Conservation (phyloP, 805 yeast species). For the Kazachstania bromeliacearum region DNA sequence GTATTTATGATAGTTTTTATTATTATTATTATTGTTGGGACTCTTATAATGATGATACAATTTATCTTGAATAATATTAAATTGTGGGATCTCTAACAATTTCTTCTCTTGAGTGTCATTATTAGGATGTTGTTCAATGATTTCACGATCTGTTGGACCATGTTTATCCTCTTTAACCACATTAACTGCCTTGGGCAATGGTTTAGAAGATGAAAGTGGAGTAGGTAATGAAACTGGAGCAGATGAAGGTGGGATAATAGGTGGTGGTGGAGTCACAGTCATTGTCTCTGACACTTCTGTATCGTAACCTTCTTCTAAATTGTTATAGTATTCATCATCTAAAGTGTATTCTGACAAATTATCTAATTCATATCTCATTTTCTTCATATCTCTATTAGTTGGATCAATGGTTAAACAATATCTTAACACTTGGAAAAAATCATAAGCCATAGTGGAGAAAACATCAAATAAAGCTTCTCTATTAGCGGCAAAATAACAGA, state of each 20-base stretch:
- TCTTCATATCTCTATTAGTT: constrained; percentile 57
- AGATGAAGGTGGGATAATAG: constrained; percentile 24
- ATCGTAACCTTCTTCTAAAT: constrained; percentile 31
- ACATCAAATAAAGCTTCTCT: constrained; percentile 88
- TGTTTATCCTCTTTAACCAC: constrained; percentile 1
- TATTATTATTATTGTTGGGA: constrained; percentile 2
- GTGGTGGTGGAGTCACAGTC: constrained; percentile 3
- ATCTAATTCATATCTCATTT: constrained; percentile 51
- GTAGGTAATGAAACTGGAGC: constrained; percentile 28
- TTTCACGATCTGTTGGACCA: background rate
- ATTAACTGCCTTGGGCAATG: constrained; percentile 13
- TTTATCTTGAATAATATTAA: constrained; percentile 6
- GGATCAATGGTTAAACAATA: constrained; percentile 79
- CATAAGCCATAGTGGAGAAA: constrained; percentile 80
- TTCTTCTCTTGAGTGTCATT: constrained; percentile 4
- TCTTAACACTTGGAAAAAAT: constrained; percentile 75
- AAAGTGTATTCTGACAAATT: constrained; percentile 63
- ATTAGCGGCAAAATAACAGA: constrained; percentile 75
- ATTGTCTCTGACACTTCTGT: constrained; percentile 23
- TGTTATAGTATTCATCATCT: constrained; percentile 58
- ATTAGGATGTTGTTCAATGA: background rate
- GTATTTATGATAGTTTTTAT: background rate
- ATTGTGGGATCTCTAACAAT: constrained; percentile 8
- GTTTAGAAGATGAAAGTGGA: constrained; percentile 18
- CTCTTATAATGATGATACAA: constrained; percentile 4